A percentile compares a stretch with the other conserved stretches of the same genome.
Conservation (phyloP, 805 yeast species). For the Lachancea lanzarotensis region DNA sequence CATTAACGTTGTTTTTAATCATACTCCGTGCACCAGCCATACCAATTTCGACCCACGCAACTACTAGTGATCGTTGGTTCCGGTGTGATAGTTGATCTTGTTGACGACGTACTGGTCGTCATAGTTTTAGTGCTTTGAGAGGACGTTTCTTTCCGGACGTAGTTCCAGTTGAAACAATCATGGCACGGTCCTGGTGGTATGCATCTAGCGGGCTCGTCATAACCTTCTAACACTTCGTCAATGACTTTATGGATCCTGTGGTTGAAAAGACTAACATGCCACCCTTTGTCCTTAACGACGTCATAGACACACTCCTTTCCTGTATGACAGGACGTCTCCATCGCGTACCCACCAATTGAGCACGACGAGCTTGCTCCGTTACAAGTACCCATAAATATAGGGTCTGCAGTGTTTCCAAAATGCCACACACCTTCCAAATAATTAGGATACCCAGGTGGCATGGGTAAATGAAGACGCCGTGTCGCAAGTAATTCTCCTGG, state of each 20-base stretch:
- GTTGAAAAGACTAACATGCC: slow-evolving; percentile 82
- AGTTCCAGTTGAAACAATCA: slow-evolving; percentile 89
- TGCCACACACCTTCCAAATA: slow-evolving; percentile 87
- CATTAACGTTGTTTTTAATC: slow-evolving; percentile 1
- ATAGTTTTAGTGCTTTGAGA: slow-evolving; percentile 19
- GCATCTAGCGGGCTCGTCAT: slow-evolving; percentile 75
- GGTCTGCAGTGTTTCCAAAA: slow-evolving; percentile 95
- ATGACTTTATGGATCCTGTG: slow-evolving; percentile 90
- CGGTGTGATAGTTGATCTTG: slow-evolving; percentile 17
- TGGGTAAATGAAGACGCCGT: slow-evolving; percentile 77
- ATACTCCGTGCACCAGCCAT: slow-evolving; percentile 31
- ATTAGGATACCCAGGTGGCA: slow-evolving; percentile 82
- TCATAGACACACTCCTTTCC: slow-evolving; percentile 86
- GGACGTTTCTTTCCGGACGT: slow-evolving; percentile 39
- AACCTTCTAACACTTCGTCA: slow-evolving; percentile 63
- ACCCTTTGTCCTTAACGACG: slow-evolving; percentile 80
- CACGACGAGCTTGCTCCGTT: slow-evolving; percentile 89
- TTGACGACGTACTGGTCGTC: slow-evolving; percentile 9
- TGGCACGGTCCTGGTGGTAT: slow-evolving; percentile 72
- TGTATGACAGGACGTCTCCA: slow-evolving; percentile 93
- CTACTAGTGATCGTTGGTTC: slow-evolving; percentile 20
- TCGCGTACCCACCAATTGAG: slow-evolving; percentile 88
- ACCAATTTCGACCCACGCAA: slow-evolving; percentile 32
- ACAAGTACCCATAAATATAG: slow-evolving; percentile 93
- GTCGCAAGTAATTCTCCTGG: slow-evolving; percentile 89